Base-by-base conservation (phyloP, 2,329 filamentous ascomycete species). In the Fonsecaea erecta region DNA sequence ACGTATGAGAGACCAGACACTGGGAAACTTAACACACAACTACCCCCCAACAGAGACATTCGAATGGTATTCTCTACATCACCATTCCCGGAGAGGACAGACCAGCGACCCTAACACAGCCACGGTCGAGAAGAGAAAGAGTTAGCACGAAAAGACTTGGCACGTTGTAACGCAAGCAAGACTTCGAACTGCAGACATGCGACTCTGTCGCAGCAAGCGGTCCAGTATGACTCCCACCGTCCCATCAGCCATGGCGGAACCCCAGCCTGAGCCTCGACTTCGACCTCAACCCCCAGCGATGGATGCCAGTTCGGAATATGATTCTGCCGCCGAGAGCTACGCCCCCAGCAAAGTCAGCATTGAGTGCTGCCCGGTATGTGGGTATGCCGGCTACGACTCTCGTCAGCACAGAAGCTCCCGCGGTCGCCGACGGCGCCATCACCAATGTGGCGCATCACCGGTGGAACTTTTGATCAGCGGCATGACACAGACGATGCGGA, bases 401-500 rank as follows among this genome's bases (percentile, higher is more conserved):
- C 57, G 57, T 7, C 43, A 14, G n/a, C 18, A 37, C 16, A 14
- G n/a, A n/a, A n/a, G 9, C 30, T 60, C 40, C 46, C 57, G n/a
- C 8, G 46, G 46, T 2, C 46, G 57, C 3, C 57, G 57, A 60
- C 43, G 18, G 5, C 35, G 57, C 32, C 21, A 30, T 12, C 57
- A 52, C 18, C 57, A 28, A 18, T 35, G 30, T 32, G 26, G 21
- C 4, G 12, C 18, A 12, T 32, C 28, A 11, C 43, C 9, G 21
- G 26, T 24, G 3, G 46, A n/a, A 5, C 16, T 60, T 21, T 26
- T 60, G 57, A 52, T 60, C n/a, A 37, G 43, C 37, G 57, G 57
- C 21, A 30, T 60, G 46, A 52, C 57, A 18, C 37, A 28, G 7
- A 52, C 51, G n/a, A 37, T 52, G 57, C 48, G 57, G 43, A 60